Base-by-base conservation (phyloP, 352 stramenopile species). In the Phytophthora litchii region DNA sequence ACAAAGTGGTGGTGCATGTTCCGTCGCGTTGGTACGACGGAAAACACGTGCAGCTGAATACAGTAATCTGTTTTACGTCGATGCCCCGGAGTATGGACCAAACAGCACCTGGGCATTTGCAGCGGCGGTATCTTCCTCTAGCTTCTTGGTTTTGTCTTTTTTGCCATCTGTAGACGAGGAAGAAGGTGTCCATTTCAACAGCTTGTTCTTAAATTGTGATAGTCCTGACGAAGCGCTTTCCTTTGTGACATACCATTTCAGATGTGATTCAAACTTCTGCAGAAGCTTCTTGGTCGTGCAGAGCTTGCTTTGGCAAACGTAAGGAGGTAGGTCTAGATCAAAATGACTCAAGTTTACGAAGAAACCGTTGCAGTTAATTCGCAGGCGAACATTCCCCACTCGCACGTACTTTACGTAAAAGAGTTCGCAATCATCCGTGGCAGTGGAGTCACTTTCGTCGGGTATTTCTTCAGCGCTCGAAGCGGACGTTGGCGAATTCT, bases 371-470 rank as follows among this genome's bases (percentile, higher is more conserved):
- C 86, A 93, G 52, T 91, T 91, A 67, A 95, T 90, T 14, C 80
- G 77, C 3, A 93, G 52, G 0, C 83, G 80, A 13, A 95, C 71
- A 59, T 92, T 92, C 8, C 86, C 86, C 21, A 95, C 80, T 25
- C 83, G 68, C 1, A 93, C 78, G 48, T 95, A 95, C 52, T 93
- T 92, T 47, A 95, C 90, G 67, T 91, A 95, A 56, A 92, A 93
- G 5, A 93, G 52, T 34, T 95, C 86, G 41, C 76, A 81, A 14
- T 80, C 74, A 21, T 91, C 81, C 3, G 58, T 40, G 2, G 67
- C 54, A 0, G 72, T 73, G 5, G 78, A 61, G 23, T 88, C 76
- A 19, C 76, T 78, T 8, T 91, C 81, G 11, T 92, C 83, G 4
- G 36, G 49, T 14, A 59, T 3, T 25, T 52, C 32, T 49, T 63